These are phyloP conservation scores for Phaffomyces opuntiae DNA, from an alignment of 805 yeast genomes.

Conservation along the genomic window DNA sequence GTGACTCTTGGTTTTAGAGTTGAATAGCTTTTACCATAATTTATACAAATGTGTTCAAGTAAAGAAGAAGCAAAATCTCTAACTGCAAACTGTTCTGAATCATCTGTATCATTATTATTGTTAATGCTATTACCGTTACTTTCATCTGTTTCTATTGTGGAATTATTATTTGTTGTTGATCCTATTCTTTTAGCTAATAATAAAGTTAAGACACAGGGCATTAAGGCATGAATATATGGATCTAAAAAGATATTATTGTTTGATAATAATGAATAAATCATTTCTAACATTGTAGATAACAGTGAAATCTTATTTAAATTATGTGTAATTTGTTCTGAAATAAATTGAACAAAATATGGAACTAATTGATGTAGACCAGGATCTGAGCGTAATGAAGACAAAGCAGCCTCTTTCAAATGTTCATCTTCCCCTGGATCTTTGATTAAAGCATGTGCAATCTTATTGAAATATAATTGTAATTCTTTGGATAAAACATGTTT, in stretches of 20 bases:
- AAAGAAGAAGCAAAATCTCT: constrained; percentile 86
- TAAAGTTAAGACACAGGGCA: constrained; percentile 93
- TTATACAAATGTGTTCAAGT: constrained; percentile 66
- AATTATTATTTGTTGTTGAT: constrained; percentile 18
- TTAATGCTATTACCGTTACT: neutral
- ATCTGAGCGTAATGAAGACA: constrained; percentile 78
- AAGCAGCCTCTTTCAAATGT: constrained; percentile 66
- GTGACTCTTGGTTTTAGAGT: constrained; percentile 91
- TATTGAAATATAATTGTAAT: constrained; percentile 87
- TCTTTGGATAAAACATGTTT: constrained; percentile 94
- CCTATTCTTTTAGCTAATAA: constrained; percentile 89
- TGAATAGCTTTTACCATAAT: constrained; percentile 79
- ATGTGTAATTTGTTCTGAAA: constrained; percentile 90
- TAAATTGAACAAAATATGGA: constrained; percentile 93
- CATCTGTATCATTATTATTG: constrained; percentile 10
- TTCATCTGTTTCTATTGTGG: neutral
- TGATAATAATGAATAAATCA: constrained; percentile 73
- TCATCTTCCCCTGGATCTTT: constrained; percentile 41
- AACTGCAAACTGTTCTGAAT: constrained; percentile 40
- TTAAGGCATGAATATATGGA: constrained; percentile 91
- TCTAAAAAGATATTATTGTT: constrained; percentile 85
- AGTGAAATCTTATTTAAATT: constrained; percentile 67
- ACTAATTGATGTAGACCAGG: constrained; percentile 96
- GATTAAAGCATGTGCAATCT: constrained; percentile 72
- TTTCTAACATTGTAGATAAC: constrained; percentile 80